Evolutionary conservation across 2,329 filamentous ascomycete species (phyloP), one percentile per base, ranked within the genome.

Genomic region (Ceratocystiopsis sp.): DNA sequence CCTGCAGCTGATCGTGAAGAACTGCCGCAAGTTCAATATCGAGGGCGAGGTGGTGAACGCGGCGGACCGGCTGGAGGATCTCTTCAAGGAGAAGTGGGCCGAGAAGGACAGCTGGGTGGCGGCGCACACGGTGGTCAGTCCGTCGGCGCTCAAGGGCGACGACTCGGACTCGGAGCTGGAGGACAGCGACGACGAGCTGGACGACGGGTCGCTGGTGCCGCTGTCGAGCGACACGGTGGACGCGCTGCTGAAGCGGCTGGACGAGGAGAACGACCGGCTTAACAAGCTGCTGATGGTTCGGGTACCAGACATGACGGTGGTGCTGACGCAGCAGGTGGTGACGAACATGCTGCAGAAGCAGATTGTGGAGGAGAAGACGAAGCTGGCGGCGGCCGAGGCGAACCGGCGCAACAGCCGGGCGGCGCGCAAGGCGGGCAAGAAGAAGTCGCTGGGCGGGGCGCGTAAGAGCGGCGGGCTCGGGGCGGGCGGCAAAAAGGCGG

Each of bases 21-120:
- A 98, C 59, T 95, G 89, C 59, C 85, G 78, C 65, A 80, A 80
- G 49, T 98, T 96, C 71, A 98, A 98, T 52, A 65, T 50, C 1
- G 44, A 42, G 1, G 49, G 50, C 15, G 49, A 52, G 13, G 48
- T 50, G 10, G 48, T 51, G 10, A 42, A 46, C 29, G 68, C 80
- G 50, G 89, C 84, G 13, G 76, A 81, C 51, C 65, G 77, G 46
- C 65, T 93, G 3, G 77, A 93, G 57, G 70, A 74, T 5, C 56
- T 89, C 1, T 95, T 93, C 60, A 77, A 84, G 47, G 59, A 61
- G 6, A 71, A 86, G 54, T 86, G 89, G 77, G 68, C 69, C 9
- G 76, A 79, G 53, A 95, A 94, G 62, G 71, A 82, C 16, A 71
- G 75, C 35, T 96, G 85, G 77, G 69, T 95, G 54, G 75, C 80